Evolutionary conservation across 2,329 filamentous ascomycete species (phyloP), one percentile per base, ranked within the genome.

Genomic region (Boeremia exigua): DNA sequence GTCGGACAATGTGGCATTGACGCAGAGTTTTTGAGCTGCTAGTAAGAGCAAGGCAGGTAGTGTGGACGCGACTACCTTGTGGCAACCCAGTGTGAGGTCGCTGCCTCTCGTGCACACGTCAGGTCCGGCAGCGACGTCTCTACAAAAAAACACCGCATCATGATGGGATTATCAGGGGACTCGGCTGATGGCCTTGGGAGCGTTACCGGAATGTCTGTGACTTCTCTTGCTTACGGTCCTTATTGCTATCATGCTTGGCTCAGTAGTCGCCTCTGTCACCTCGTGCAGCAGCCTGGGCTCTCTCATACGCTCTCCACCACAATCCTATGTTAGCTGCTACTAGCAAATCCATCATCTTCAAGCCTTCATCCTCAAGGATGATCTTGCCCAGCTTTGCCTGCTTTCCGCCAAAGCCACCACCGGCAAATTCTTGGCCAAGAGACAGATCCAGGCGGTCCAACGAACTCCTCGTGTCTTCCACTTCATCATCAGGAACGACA

Each of bases 341-440:
- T 0, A 96, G 81, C 55, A 99, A 75, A 80, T 99, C 95, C 67
- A 98, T 77, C 94, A 99, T 98, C 80, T 96, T 96, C 62, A 96
- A 78, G 0, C 95, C 95, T 68, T 96, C 93, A 52, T 94, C 87
- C 65, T 92, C 86, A 33, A 99, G 84, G 47, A 98, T 92, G 47
- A 99, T 79, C 77, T 98, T 99, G 0, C 94, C 95, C 66, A 99
- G 79, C 79, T 99, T 99, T 3, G 92, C 93, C 68, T 91, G 86
- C 73, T 91, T 92, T 0, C 94, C 94, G 39, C 88, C 84, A 69
- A 90, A 89, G 0, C 94, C 94, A 19, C 94, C 94, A 1, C 94
- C 94, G 0, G 93, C 93, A 52, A 84, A 86, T 75, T 98, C 94
- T 61, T 86, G 85, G 0, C 92, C 94, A 0, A 97, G 80, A 19